These are phyloP conservation scores for Elasticomyces elasticus DNA, from an alignment of 495 filamentous ascomycete species.

Conservation along the genomic window DNA sequence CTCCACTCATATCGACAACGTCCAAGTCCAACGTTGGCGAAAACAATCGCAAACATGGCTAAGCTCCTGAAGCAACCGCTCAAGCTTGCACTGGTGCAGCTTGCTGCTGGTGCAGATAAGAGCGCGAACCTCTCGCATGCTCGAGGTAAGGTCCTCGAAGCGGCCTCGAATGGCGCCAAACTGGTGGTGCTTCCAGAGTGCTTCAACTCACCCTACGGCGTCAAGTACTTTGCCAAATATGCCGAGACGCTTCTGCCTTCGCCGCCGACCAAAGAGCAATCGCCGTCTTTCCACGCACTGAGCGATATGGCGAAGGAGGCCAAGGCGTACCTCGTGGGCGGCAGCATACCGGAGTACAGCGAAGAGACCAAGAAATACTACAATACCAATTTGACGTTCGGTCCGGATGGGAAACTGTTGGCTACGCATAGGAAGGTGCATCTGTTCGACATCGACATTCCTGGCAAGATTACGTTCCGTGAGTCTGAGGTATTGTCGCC, in stretches of 20 bases:
- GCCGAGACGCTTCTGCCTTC: slow-evolving; percentile 78
- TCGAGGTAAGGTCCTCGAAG: slow-evolving; percentile 71
- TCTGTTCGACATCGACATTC: slow-evolving; percentile 98
- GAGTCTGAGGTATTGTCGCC: slow-evolving; percentile 83
- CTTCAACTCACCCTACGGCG: slow-evolving; percentile 97
- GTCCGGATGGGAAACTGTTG: slow-evolving; percentile 63
- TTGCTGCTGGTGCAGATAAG: slow-evolving; percentile 62
- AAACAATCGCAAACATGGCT: too few species aligned
- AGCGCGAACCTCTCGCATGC: slow-evolving; percentile 71
- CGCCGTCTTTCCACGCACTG: slow-evolving; percentile 77
- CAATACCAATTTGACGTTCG: slow-evolving; percentile 83
- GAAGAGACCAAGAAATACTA: slow-evolving; percentile 62
- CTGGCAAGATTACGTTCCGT: slow-evolving; percentile 81
- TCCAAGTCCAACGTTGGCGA: too few species aligned
- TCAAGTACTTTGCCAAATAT: slow-evolving; percentile 80
- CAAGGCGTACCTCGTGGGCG: slow-evolving; percentile 71
- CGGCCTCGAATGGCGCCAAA: slow-evolving; percentile 59
- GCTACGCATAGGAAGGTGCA: slow-evolving; percentile 88
- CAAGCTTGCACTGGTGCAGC: slow-evolving; percentile 35
- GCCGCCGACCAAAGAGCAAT: slow-evolving; percentile 58
- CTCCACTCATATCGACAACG: too few species aligned
- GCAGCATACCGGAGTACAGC: slow-evolving; percentile 80
- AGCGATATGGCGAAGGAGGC: slow-evolving; percentile 65
- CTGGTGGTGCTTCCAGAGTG: slow-evolving; percentile 72
- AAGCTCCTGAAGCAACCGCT: slow-evolving; percentile 37